These are phyloP conservation scores for Pseudonectria buxi DNA, from an alignment of 2,329 filamentous ascomycete genomes.

Conservation along the genomic window DNA sequence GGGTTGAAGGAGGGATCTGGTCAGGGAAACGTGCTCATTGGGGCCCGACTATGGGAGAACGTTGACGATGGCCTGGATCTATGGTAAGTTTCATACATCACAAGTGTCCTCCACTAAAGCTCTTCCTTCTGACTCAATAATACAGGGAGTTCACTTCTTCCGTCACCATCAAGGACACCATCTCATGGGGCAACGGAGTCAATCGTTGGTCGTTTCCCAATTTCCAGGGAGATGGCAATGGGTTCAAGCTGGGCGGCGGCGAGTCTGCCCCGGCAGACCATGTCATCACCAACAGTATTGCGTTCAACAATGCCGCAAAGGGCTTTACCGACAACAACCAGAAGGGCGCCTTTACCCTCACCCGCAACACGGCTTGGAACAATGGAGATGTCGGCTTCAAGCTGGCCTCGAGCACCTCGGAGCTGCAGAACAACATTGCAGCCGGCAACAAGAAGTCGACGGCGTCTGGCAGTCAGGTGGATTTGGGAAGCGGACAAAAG, in stretches of 20 bases:
- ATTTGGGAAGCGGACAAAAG: conserved; percentile 16
- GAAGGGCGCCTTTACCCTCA: conserved; percentile 32
- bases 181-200: conserved; percentile 40
- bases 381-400: conserved; percentile 37
- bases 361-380: conserved; percentile 40
- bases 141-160: conserved; percentile 30
- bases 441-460: conserved; percentile 13
- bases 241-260: conserved; percentile 39
- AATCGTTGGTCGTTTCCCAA: conserved; percentile 37
- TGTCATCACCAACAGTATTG: conserved; percentile 37
- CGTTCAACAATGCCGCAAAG: conserved; percentile 36
- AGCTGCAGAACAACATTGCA: conserved; percentile 33
- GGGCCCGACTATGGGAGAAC: conserved; percentile 42
- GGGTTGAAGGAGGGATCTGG: conserved; percentile 41
- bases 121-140: background rate
- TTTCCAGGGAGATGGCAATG: conserved; percentile 41
- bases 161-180: conserved; percentile 36
- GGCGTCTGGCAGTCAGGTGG: conserved; percentile 22
- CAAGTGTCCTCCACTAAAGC: background rate
- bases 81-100: conserved; percentile 5
- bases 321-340: conserved; percentile 42
- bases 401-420: conserved; percentile 27
- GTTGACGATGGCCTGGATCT: conserved; percentile 38
- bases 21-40: conserved; percentile 37
- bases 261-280: conserved; percentile 34